Evolutionary conservation across 805 yeast species (phyloP), one percentile per base, ranked within the genome.

Genomic region (Saturnispora saitoi): DNA sequence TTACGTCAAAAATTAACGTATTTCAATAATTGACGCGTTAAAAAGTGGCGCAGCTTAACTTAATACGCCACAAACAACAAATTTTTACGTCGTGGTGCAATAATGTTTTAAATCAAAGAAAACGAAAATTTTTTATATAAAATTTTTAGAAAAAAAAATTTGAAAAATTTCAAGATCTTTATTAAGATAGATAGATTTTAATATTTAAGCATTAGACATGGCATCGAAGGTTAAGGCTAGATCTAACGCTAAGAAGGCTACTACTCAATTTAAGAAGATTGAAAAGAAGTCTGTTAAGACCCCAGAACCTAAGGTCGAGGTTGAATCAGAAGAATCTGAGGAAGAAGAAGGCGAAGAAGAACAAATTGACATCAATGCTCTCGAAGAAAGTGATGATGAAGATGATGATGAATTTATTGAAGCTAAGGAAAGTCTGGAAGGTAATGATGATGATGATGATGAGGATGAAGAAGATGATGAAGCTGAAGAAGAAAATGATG

Each of bases 401-500:
- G 69, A 63, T 4, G 75, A 68, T 14, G 61, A 57, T 9, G 62
- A 58, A 11, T 38, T 38, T 12, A 37, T 32, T 26, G 48, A 43
- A 12, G 46, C 46, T 34, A 43, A 36, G 14, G 40, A 43, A 32
- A 20, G 36, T 30, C 15, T 28, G 22, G 30, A 40, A n/a, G n/a
- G n/a, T n/a, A n/a, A n/a, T 64, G 56, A 15, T 2, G 57, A 50
- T 0, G 58, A 56, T 0, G 70, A 60, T 0, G 71, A 66, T 11
- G 72, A 59, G 0, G 76, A 70, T n/a, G 76, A 67, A 65, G 48
- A 50, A 12, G 63, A 54, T 4, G 57, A 50, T 9, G 58, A 53
- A 9, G 58, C 69, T 1, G 70, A 64, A 7, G 75, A 69, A 12
- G 61, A 58, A 12, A 61, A 58, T 11, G 80, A 73, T 14, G 80